Evolutionary conservation across 805 yeast species (phyloP), one percentile per base, ranked within the genome.

Genomic region (Kodamaea fukazawae): DNA sequence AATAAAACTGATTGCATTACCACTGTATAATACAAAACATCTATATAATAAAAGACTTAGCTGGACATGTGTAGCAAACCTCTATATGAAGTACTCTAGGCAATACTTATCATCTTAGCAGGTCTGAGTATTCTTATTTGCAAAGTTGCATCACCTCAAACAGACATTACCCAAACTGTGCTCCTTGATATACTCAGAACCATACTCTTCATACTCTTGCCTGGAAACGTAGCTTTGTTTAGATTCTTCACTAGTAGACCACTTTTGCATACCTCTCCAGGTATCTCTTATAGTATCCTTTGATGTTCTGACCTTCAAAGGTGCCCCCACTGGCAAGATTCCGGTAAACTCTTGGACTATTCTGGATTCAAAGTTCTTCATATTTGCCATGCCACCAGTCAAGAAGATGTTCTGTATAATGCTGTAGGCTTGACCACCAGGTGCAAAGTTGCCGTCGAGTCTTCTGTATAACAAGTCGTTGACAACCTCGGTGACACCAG

Each of bases 181-280:
- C 55, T 88, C 96, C 53, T 84, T 86, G 34, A 90, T 79, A 57
- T 89, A 91, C 40, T 87, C 96, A 0, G 86, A 71, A 0, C 99
- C 99, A 70, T 75, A 78, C 60, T 93, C 99, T 32, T 82, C 83
- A 55, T 88, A 93, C 46, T 90, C 96, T 40, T 72, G 62, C 48
- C 73, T 77, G 0, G 93, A 74, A 16, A 91, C 68, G 43, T 72
- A 78, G 7, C 77, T 65, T 2, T 63, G 49, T 18, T 67, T 51
- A 28, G 74, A 70, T 12, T 71, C 78, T 1, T 62, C 71, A 15
- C 74, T 69, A 2, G 52, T 51, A 4, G 90, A 68, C 86, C 96
- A 86, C 52, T 76, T 75, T 9, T 86, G 81, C 95, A 93, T 89
- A 20, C 99, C 99, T 53, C 71, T 81, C 98, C 99, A 93, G 1